Evolutionary conservation across 2,329 filamentous ascomycete genomes (phyloP), one percentile per base, ranked within the genome.

Genomic region (Coniochaeta hoffmannii): DNA sequence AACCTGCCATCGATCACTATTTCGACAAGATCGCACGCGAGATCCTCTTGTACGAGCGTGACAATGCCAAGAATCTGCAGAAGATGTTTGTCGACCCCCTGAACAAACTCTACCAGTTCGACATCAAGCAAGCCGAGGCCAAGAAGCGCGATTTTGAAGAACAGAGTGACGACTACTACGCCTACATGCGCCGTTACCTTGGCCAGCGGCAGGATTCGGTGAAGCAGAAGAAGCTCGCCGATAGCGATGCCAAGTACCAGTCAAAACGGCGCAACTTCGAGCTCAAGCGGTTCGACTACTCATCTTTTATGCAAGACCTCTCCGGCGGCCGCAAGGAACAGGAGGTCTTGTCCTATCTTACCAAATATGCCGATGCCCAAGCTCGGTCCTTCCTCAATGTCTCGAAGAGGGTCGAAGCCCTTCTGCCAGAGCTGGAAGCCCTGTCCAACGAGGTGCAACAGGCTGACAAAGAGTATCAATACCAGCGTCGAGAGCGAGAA

Each of bases 131-230:
- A 70, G 95, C 93, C 26, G 94, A 99, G 66, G 80, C 88, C 38
- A 99, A 99, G 76, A 96, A 94, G 73, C 90, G 94, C 61, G 94
- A 97, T 63, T 99, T 99, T 64, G 94, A 99, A 61, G 94, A 99
- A 66, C 94, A 99, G 69, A 97, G 93, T 75, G 94, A 96, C 69
- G 94, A 99, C 68, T 99, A 96, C 73, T 99, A 99, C 72, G 86
- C 88, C 59, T 99, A 96, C 68, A 89, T 97, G 53, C 89, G 91
- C 59, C 86, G 91, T 50, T 99, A 99, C 71, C 82, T 99, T n/a
- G 94, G 94, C 31, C 93, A 97, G 69, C 84, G 93, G 44, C 91
- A 95, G 68, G 94, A 99, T 71, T 95, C 93, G 8, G 78, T 96
- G 64, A 99, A 97, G 73, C 89, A 96, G 69, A 99, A 99, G 80